A percentile compares a stretch with the other conserved stretches of the same genome.
These are phyloP conservation scores for Ophiostoma fasciatum DNA, from an alignment of 2,329 filamentous ascomycete species.

Conservation along the genomic window DNA sequence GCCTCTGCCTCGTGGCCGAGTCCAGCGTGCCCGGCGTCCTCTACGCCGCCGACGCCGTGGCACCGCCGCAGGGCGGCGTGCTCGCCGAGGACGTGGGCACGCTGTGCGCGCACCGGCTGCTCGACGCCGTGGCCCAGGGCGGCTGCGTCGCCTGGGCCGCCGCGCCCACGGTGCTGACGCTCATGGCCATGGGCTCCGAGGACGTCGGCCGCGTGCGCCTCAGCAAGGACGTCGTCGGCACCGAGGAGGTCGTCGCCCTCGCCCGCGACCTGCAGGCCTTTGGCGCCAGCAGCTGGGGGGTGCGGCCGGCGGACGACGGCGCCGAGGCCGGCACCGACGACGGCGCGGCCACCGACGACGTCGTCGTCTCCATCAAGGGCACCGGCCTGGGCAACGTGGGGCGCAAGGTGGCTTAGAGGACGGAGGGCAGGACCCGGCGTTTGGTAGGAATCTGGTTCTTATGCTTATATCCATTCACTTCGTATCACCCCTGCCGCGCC, in stretches of 20 bases:
- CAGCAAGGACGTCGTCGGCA: slow-evolving; percentile 66
- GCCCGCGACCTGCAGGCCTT: slow-evolving; percentile 80
- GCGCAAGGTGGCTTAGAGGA: slow-evolving; percentile 51
- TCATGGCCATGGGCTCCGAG: slow-evolving; percentile 98
- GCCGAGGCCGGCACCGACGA: slow-evolving; percentile 48
- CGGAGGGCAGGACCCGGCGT: background rate
- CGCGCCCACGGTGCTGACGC: slow-evolving; percentile 57
- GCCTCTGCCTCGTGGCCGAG: slow-evolving; percentile 80
- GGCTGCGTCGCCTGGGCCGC: slow-evolving; percentile 66
- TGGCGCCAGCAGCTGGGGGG: slow-evolving; percentile 79
- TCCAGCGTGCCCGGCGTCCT: slow-evolving; percentile 67
- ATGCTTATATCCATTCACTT: too few species aligned
- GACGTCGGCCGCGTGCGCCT: slow-evolving; percentile 80
- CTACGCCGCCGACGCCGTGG: slow-evolving; percentile 73
- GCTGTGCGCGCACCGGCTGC: slow-evolving; percentile 73
- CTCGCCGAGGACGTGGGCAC: slow-evolving; percentile 84
- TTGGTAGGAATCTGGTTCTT: slow-evolving; percentile 2
- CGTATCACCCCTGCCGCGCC: too few species aligned
- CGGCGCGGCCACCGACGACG: slow-evolving; percentile 45
- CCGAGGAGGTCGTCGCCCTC: slow-evolving; percentile 64
- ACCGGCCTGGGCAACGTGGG: slow-evolving; percentile 90
- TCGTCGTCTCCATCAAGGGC: slow-evolving; percentile 84
- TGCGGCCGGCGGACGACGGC: slow-evolving; percentile 54
- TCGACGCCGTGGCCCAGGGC: slow-evolving; percentile 69
- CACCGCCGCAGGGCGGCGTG: slow-evolving; percentile 62